Conservation (phyloP, 1,284 basidiomycete species). For the Ganoderma sinense region DNA sequence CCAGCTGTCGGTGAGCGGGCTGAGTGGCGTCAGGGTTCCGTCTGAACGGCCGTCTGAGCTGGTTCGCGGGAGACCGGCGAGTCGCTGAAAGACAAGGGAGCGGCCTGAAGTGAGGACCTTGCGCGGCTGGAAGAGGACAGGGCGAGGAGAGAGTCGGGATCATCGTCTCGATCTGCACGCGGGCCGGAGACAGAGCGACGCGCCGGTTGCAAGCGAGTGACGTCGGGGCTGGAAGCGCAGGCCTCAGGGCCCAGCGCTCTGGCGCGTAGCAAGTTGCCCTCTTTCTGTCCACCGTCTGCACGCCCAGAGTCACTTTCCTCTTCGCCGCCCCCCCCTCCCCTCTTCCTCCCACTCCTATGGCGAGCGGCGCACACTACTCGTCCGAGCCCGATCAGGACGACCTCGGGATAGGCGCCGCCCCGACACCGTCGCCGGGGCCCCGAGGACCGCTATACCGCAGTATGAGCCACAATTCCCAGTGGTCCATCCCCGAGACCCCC, state of each 20-base stretch:
- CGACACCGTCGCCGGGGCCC: slow-evolving; percentile 36
- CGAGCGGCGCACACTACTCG: slow-evolving; percentile 23
- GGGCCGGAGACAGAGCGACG: background rate
- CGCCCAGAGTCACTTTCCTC: slow-evolving; percentile 20
- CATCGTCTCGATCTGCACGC: background rate
- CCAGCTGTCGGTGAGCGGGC: background rate
- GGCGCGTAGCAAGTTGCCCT: slow-evolving; percentile 25
- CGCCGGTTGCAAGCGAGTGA: slow-evolving; percentile 17
- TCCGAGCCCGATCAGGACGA: slow-evolving; percentile 36
- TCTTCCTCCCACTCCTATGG: slow-evolving; percentile 39
- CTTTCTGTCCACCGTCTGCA: slow-evolving; percentile 22
- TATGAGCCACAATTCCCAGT: slow-evolving; percentile 60
- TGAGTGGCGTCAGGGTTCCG: background rate
- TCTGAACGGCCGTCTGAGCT: background rate
- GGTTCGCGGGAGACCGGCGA: background rate
- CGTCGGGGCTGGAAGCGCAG: slow-evolving; percentile 18
- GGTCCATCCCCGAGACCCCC: slow-evolving; percentile 63
- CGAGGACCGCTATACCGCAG: slow-evolving; percentile 53
- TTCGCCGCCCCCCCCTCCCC: slow-evolving; percentile 2
- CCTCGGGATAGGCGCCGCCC: slow-evolving; percentile 34
- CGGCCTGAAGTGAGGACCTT: background rate
- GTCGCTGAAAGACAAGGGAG: background rate
- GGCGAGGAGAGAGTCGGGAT: background rate
- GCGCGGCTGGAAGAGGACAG: background rate
- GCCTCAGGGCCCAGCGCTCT: slow-evolving; percentile 7